Evolutionary conservation across 768 basidiomycete genomes (phyloP).

Genomic region (Psilocybe cyanescens): DNA sequence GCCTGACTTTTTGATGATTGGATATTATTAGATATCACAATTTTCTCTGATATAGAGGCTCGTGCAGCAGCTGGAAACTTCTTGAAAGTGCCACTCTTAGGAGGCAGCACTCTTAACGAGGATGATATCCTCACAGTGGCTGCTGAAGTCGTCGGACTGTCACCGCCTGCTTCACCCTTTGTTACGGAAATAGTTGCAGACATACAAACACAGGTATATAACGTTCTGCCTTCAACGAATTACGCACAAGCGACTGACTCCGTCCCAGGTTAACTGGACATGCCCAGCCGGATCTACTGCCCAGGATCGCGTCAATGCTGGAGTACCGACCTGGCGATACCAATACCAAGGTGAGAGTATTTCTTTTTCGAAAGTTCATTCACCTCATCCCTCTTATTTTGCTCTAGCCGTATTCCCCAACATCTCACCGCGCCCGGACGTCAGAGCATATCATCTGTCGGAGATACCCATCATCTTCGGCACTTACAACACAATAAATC

Average conservation of each 20-base stretch:
- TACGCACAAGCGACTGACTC: not conserved
- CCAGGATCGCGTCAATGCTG: slow-evolving; percentile 29
- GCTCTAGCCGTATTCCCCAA: slow-evolving; percentile 37
- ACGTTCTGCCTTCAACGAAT: not conserved
- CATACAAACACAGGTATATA: slow-evolving; percentile 31
- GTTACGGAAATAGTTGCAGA: slow-evolving; percentile 34
- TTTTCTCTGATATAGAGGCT: slow-evolving; percentile 33
- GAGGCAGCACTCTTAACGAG: slow-evolving; percentile 36
- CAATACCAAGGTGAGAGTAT: slow-evolving; percentile 28
- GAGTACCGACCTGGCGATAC: slow-evolving; percentile 32
- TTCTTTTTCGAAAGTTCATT: not conserved
- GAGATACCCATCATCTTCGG: slow-evolving; percentile 45
- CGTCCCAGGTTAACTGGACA: slow-evolving; percentile 28
- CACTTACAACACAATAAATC: slow-evolving; percentile 30
- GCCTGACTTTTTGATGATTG: not conserved
- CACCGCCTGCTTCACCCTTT: slow-evolving; percentile 23
- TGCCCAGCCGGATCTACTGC: slow-evolving; percentile 32
- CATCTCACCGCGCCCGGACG: slow-evolving; percentile 33
- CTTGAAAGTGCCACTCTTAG: slow-evolving; percentile 31
- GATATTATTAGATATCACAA: slow-evolving; percentile 29
- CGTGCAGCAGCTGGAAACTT: slow-evolving; percentile 32
- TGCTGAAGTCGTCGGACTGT: slow-evolving; percentile 22
- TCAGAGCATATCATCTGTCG: slow-evolving; percentile 41
- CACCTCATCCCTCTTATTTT: not conserved
- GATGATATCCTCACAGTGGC: slow-evolving; percentile 36